phyloP scores from a whole-genome alignment of 768 basidiomycete species.

The Porphyrellus cyaneotinctus region DNA sequence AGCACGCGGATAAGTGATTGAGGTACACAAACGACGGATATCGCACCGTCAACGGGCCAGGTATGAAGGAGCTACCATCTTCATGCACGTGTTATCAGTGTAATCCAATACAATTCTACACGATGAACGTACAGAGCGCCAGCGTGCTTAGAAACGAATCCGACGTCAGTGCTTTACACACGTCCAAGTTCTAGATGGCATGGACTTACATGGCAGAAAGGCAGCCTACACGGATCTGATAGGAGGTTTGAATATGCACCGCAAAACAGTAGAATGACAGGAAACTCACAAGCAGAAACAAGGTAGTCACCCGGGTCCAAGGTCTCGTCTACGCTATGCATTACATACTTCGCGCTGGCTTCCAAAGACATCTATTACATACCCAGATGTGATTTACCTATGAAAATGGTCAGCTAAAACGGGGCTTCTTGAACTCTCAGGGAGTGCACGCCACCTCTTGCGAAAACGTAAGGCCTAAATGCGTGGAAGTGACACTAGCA shows the following conservation, averaged over 20 bases:
- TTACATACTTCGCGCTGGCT: neutral
- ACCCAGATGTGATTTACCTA: conserved; percentile 4
- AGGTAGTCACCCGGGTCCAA: conserved; percentile 1
- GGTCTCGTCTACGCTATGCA: neutral
- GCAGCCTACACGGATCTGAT: neutral
- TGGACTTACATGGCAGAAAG: neutral
- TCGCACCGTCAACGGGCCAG: neutral
- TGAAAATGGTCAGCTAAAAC: neutral
- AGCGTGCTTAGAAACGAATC: neutral
- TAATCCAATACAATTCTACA: neutral
- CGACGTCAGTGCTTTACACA: neutral
- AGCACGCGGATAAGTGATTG: too few species aligned
- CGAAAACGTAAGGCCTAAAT: neutral
- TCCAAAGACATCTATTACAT: neutral
- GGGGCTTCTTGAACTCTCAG: neutral
- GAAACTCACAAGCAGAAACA: conserved; percentile 1
- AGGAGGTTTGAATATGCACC: neutral
- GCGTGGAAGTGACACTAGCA: neutral
- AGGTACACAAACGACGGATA: too few species aligned
- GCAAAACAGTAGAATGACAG: neutral
- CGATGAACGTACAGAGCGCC: neutral
- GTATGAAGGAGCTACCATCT: neutral
- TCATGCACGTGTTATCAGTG: neutral
- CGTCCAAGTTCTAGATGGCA: neutral
- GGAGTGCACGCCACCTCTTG: neutral